phyloP scores from a whole-genome alignment of 2,329 filamentous ascomycete genomes.

The Coniochaeta sp. region DNA sequence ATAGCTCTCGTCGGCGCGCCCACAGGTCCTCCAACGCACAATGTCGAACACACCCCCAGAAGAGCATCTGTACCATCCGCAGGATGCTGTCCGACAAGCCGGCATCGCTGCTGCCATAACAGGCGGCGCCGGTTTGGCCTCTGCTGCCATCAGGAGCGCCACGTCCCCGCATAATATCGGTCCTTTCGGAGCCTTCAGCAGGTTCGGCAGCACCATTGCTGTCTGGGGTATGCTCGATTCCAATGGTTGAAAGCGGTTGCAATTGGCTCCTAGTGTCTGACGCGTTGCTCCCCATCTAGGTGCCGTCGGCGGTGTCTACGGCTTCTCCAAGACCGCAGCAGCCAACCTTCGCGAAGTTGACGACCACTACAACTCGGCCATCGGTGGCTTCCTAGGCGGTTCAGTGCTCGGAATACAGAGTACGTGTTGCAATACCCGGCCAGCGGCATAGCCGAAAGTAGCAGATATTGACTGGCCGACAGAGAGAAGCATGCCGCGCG shows the following conservation, averaged over 20 bases:
- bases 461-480: background rate
- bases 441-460: background rate
- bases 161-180: slow-evolving; percentile 77
- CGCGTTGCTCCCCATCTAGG: slow-evolving; percentile 35
- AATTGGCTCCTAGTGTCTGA: background rate
- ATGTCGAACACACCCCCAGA: slow-evolving; percentile 5
- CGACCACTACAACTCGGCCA: slow-evolving; percentile 65
- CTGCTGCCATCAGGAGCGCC: slow-evolving; percentile 67
- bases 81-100: slow-evolving; percentile 52
- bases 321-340: slow-evolving; percentile 67
- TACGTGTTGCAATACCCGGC: slow-evolving; percentile 35
- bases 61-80: slow-evolving; percentile 23
- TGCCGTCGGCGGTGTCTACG: slow-evolving; percentile 66
- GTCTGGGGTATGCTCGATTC: slow-evolving; percentile 50
- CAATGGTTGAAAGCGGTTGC: background rate
- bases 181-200: slow-evolving; percentile 71
- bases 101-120: slow-evolving; percentile 48
- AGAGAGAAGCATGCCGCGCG: slow-evolving; percentile 61
- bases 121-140: slow-evolving; percentile 50
- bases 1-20: background rate
- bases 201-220: slow-evolving; percentile 64
- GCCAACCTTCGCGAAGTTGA: slow-evolving; percentile 84
- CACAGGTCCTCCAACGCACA: background rate
- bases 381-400: slow-evolving; percentile 73
- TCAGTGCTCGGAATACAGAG: slow-evolving; percentile 64